Conservation (phyloP, 108 stramenopile species). For the Skeletonema tropicum region DNA sequence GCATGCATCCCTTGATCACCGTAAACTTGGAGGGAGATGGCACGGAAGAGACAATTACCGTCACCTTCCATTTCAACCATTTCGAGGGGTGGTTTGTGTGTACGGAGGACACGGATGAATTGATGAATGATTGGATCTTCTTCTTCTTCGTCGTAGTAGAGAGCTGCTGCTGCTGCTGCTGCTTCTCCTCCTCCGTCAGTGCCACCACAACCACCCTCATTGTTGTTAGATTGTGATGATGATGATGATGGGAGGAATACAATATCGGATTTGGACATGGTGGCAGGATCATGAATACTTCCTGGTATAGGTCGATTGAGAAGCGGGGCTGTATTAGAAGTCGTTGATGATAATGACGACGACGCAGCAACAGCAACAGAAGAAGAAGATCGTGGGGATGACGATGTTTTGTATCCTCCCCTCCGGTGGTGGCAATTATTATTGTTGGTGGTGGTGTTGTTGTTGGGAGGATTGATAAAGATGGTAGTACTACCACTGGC, state of each 20-base stretch:
- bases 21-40: constrained; percentile 95
- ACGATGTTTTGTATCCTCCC: constrained; percentile 6
- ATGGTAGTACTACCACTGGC: background rate
- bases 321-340: constrained; percentile 1
- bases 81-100: constrained; percentile 50
- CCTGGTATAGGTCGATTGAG: constrained; percentile 14
- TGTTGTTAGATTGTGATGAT: background rate
- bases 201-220: background rate
- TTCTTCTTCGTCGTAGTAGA: too few species aligned
- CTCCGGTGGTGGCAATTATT: background rate
- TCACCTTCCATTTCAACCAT: constrained; percentile 84
- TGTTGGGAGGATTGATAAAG: background rate
- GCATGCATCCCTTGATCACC: constrained; percentile 87
- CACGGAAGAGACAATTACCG: constrained; percentile 97
- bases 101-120: constrained; percentile 21
- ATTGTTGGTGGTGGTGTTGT: background rate
- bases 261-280: constrained; percentile 18
- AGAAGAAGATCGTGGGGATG: background rate
- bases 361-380: background rate
- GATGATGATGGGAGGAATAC: background rate
- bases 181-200: background rate
- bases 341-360: too few species aligned
- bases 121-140: background rate
- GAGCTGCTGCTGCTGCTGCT: background rate
- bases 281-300: constrained; percentile 10